Conservation (phyloP, 2,329 filamentous ascomycete species). For the Colletotrichum magnum region DNA sequence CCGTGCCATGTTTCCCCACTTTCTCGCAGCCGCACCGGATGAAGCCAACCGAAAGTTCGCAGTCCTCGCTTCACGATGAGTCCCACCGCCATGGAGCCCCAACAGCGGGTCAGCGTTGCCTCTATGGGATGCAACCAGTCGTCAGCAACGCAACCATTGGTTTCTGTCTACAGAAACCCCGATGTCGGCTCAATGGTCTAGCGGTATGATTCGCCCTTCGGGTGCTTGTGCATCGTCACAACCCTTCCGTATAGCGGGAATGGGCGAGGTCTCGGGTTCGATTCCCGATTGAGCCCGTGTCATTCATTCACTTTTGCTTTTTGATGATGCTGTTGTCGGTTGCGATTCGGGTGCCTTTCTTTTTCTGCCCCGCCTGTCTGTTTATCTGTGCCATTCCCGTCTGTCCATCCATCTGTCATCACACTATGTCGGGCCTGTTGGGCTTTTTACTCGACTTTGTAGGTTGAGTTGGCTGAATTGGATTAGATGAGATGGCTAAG, state of each 20-base stretch:
- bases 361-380: too few species aligned
- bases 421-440: too few species aligned
- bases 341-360: too few species aligned
- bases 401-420: too few species aligned
- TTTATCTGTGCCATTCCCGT: too few species aligned
- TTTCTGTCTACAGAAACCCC: slow-evolving; percentile 6
- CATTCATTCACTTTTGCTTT: not conserved
- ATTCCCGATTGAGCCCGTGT: slow-evolving; percentile 19
- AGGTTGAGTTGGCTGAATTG: too few species aligned
- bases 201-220: slow-evolving; percentile 37
- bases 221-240: slow-evolving; percentile 23
- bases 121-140: not conserved
- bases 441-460: too few species aligned
- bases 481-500: too few species aligned
- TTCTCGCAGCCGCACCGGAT: not conserved
- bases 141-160: not conserved
- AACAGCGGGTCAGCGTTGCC: not conserved
- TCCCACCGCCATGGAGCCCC: slow-evolving; percentile 4
- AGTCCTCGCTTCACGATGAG: not conserved
- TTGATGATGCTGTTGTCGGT: not conserved
- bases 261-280: slow-evolving; percentile 35
- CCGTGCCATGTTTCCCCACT: not conserved
- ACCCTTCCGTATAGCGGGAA: slow-evolving; percentile 12
- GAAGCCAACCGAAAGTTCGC: not conserved
- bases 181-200: slow-evolving; percentile 32